Evolutionary conservation across 2,329 filamentous ascomycete genomes (phyloP).

Genomic region (Cladosporium velox): DNA sequence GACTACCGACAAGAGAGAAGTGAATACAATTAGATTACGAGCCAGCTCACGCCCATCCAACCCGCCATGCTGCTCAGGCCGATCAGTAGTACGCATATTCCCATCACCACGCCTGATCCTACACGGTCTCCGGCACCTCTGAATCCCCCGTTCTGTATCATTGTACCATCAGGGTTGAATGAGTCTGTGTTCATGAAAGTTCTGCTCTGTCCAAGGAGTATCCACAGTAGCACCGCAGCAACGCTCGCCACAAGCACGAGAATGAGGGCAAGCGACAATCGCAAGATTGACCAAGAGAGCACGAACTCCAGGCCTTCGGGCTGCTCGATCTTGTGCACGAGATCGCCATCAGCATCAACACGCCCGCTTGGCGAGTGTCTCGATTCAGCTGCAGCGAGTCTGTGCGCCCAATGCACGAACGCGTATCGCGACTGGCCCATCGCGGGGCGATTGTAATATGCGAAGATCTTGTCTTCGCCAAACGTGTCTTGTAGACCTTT

Average conservation of each 20-base stretch:
- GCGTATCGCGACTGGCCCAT: slow-evolving; percentile 42
- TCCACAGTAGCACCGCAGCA: slow-evolving; percentile 39
- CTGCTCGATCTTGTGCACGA: slow-evolving; percentile 29
- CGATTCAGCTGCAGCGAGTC: slow-evolving; percentile 33
- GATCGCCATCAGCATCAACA: slow-evolving; percentile 15
- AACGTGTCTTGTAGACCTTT: slow-evolving; percentile 39
- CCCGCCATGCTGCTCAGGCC: slow-evolving; percentile 37
- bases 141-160: slow-evolving; percentile 29
- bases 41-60: slow-evolving; percentile 43
- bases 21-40: slow-evolving; percentile 34
- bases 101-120: slow-evolving; percentile 37
- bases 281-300: slow-evolving; percentile 35
- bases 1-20: neutral
- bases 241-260: slow-evolving; percentile 35
- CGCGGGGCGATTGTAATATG: slow-evolving; percentile 38
- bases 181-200: slow-evolving; percentile 3
- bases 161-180: slow-evolving; percentile 7
- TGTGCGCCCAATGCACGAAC: slow-evolving; percentile 48
- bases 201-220: slow-evolving; percentile 37
- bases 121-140: slow-evolving; percentile 39
- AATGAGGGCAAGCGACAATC: slow-evolving; percentile 35
- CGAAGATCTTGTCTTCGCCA: slow-evolving; percentile 43
- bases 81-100: slow-evolving; percentile 39
- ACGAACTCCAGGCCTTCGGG: slow-evolving; percentile 42
- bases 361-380: neutral